Percentiles rank a stretch among this genome's conserved stretches.
Conservation (phyloP, 2,329 filamentous ascomycete genomes). For the Trichoderma semiorbis region DNA sequence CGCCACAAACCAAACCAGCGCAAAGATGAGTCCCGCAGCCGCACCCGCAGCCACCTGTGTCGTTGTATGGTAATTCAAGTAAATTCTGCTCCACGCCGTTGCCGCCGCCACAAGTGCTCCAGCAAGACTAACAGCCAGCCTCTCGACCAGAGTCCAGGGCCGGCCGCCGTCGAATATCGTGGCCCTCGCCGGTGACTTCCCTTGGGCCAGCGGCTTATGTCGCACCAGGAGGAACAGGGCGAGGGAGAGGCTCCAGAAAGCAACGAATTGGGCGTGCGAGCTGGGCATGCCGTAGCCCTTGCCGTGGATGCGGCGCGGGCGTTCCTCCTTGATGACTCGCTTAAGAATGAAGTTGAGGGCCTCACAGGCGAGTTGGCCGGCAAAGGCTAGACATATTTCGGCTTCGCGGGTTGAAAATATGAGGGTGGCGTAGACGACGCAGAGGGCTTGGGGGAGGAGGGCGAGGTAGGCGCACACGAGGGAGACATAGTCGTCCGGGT, state of each 20-base stretch:
- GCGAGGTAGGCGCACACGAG: constrained; percentile 91
- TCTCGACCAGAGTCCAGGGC: constrained; percentile 60
- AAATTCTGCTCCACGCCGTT: constrained; percentile 81
- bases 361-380: constrained; percentile 88
- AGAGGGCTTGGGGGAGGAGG: constrained; percentile 86
- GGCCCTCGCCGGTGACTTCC: background rate
- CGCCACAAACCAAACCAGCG: constrained; percentile 72
- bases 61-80: constrained; percentile 87
- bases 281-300: constrained; percentile 97
- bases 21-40: constrained; percentile 66
- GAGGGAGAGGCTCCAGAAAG: constrained; percentile 84
- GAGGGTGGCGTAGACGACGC: constrained; percentile 84
- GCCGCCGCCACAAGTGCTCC: constrained; percentile 59
- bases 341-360: constrained; percentile 87
- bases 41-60: constrained; percentile 83
- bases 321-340: constrained; percentile 85
- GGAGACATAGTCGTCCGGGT: constrained; percentile 80
- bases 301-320: constrained; percentile 77
- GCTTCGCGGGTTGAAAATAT: constrained; percentile 88
- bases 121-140: constrained; percentile 51
- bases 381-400: constrained; percentile 86
- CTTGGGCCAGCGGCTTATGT: constrained; percentile 54
- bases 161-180: constrained; percentile 22
- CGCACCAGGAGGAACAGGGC: constrained; percentile 80
- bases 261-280: constrained; percentile 91